A percentile compares a stretch with the other conserved stretches of the same genome.
Evolutionary conservation across 768 basidiomycete species (phyloP).

Genomic region (Boletus coccyginus): DNA sequence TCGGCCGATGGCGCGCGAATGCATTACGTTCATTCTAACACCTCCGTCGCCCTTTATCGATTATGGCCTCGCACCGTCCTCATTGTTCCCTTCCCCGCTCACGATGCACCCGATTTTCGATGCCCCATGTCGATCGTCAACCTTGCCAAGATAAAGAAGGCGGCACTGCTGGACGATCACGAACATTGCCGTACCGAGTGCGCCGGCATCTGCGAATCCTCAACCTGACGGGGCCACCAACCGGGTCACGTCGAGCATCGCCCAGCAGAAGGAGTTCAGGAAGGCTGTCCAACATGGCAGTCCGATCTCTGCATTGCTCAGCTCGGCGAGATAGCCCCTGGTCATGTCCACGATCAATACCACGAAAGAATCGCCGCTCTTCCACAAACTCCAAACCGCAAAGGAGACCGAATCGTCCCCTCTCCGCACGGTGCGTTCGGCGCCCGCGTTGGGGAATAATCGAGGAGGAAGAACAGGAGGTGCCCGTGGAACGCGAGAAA

Average conservation of each 20-base stretch:
- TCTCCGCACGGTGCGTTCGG: slow-evolving; percentile 41
- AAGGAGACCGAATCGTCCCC: slow-evolving; percentile 52
- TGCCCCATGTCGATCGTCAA: slow-evolving; percentile 62
- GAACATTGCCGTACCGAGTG: slow-evolving; percentile 42
- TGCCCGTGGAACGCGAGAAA: slow-evolving; percentile 38
- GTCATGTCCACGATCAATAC: slow-evolving; percentile 58
- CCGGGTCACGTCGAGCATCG: slow-evolving; percentile 59
- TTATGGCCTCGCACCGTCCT: slow-evolving; percentile 73
- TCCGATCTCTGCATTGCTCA: slow-evolving; percentile 89
- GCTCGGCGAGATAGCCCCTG: slow-evolving; percentile 84
- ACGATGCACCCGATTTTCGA: slow-evolving; percentile 69
- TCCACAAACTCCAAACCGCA: slow-evolving; percentile 57
- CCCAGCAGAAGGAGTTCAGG: slow-evolving; percentile 94
- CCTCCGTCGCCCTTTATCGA: slow-evolving; percentile 82
- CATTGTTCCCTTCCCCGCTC: slow-evolving; percentile 73
- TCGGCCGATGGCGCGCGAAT: slow-evolving; percentile 70
- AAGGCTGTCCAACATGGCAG: slow-evolving; percentile 93
- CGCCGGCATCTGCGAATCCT: slow-evolving; percentile 10
- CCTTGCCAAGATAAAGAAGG: slow-evolving; percentile 62
- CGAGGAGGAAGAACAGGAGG: slow-evolving; percentile 41
- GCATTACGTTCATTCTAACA: slow-evolving; percentile 84
- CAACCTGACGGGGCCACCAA: slow-evolving; percentile 27
- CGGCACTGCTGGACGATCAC: slow-evolving; percentile 58
- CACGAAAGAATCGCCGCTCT: slow-evolving; percentile 34
- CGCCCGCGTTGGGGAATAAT: slow-evolving; percentile 44